phyloP scores from a whole-genome alignment of 805 yeast species.

The Ogataea pini region DNA sequence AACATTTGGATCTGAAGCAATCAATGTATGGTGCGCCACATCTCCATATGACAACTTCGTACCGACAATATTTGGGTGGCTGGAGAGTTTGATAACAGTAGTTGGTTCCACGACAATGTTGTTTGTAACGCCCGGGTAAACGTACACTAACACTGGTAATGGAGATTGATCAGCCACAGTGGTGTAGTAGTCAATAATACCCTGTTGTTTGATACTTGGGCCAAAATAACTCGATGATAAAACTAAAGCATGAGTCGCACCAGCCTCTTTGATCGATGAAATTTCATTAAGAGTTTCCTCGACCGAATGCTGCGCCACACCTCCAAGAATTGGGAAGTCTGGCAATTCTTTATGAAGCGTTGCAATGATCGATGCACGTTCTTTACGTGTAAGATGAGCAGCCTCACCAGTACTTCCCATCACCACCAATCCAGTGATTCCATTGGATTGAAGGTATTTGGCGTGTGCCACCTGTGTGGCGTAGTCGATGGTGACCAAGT shows the following conservation, averaged over 20 bases:
- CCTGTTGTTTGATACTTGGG: slow-evolving; percentile 44
- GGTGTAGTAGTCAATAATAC: slow-evolving; percentile 46
- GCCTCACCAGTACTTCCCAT: slow-evolving; percentile 60
- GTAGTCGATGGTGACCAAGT: slow-evolving; percentile 41
- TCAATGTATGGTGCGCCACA: slow-evolving; percentile 46
- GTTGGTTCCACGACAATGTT: slow-evolving; percentile 39
- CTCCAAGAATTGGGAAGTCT: slow-evolving; percentile 46
- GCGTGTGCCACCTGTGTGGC: slow-evolving; percentile 50
- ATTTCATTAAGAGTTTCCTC: slow-evolving; percentile 47
- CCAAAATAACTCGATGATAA: slow-evolving; percentile 53
- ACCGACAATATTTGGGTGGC: slow-evolving; percentile 51
- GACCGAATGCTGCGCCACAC: slow-evolving; percentile 48
- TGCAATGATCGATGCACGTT: slow-evolving; percentile 40
- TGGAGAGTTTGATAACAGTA: slow-evolving; percentile 43
- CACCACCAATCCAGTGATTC: slow-evolving; percentile 49
- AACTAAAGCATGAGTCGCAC: slow-evolving; percentile 42
- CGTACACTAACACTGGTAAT: slow-evolving; percentile 47
- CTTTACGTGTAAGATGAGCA: slow-evolving; percentile 48
- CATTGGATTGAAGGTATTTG: slow-evolving; percentile 41
- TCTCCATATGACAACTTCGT: slow-evolving; percentile 54
- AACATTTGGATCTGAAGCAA: slow-evolving; percentile 45
- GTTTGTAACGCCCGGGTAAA: slow-evolving; percentile 53
- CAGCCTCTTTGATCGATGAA: slow-evolving; percentile 37
- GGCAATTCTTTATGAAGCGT: slow-evolving; percentile 40
- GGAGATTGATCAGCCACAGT: slow-evolving; percentile 44